Conservation (phyloP, 2,329 filamentous ascomycete genomes). For the Chaetomiaceae sp. region DNA sequence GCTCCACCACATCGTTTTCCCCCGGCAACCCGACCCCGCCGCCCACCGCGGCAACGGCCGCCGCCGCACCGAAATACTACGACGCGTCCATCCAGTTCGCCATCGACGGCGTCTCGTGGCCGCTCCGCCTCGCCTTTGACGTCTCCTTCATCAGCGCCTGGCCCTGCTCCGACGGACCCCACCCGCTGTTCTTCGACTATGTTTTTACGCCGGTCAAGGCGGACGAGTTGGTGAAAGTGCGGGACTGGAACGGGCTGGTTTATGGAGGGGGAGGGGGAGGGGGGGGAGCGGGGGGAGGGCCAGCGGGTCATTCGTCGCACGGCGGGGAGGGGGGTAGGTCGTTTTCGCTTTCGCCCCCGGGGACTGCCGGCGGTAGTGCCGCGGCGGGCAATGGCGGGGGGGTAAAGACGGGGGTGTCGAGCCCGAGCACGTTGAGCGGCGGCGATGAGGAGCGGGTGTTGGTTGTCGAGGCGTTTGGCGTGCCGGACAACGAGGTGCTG, state of each 20-base stretch:
- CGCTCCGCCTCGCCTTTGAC: conserved; percentile 58
- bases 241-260: conserved; percentile 56
- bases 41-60: not conserved
- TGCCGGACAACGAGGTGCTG: conserved; percentile 70
- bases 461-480: conserved; percentile 68
- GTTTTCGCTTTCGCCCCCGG: conserved; percentile 15
- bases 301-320: no score
- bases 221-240: conserved; percentile 61
- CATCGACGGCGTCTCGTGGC: conserved; percentile 60
- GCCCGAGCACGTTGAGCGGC: conserved; percentile 21
- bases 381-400: conserved; percentile 4
- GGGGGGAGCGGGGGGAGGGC: no score
- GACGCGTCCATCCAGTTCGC: conserved; percentile 61
- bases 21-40: conserved; percentile 32
- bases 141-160: conserved; percentile 63
- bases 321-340: no score
- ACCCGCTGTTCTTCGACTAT: conserved; percentile 71
- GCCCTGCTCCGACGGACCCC: conserved; percentile 60
- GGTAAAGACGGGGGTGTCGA: conserved; percentile 13
- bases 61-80: conserved; percentile 44
- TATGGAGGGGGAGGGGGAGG: not conserved
- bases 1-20: not conserved
- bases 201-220: conserved; percentile 54
- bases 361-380: not conserved
- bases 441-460: conserved; percentile 61